Evolutionary conservation across 768 basidiomycete genomes (phyloP).

Genomic region (Panaeolus cyanescens): DNA sequence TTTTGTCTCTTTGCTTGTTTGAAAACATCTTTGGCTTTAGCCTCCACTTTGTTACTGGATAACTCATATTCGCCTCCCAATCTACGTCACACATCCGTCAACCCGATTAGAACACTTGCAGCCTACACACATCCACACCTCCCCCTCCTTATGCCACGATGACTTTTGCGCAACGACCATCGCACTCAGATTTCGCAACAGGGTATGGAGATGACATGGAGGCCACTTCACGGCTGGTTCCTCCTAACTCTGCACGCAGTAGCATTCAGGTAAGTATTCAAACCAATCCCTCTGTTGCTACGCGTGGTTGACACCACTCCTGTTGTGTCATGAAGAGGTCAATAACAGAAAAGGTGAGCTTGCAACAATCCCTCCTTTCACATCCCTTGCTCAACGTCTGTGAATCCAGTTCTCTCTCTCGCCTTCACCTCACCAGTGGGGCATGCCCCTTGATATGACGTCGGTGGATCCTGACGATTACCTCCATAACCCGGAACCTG

Average conservation of each 20-base stretch:
- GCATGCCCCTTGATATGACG: slow-evolving; percentile 41
- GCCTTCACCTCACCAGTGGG: slow-evolving; percentile 52
- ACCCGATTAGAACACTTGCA: background rate
- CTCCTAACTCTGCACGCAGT: background rate
- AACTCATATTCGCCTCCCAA: background rate
- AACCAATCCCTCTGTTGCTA: background rate
- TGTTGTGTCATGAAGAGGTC: slow-evolving; percentile 15
- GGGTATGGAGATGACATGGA: background rate
- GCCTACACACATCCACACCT: too few relatives aligned
- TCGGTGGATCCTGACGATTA: slow-evolving; percentile 61
- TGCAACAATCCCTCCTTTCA: background rate
- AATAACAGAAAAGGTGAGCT: slow-evolving; percentile 27
- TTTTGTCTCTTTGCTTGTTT: background rate
- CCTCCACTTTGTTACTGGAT: background rate
- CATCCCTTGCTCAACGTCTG: background rate
- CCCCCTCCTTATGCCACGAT: background rate
- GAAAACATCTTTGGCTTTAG: background rate
- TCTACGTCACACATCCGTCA: background rate
- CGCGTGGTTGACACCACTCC: background rate
- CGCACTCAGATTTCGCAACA: background rate
- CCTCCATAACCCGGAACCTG: slow-evolving; percentile 65
- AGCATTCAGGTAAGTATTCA: background rate
- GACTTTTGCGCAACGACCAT: background rate
- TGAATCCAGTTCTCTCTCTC: slow-evolving; percentile 37
- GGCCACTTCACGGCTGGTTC: background rate